These are phyloP conservation scores for Calocera viscosa DNA, from an alignment of 768 basidiomycete species.

Conservation along the genomic window DNA sequence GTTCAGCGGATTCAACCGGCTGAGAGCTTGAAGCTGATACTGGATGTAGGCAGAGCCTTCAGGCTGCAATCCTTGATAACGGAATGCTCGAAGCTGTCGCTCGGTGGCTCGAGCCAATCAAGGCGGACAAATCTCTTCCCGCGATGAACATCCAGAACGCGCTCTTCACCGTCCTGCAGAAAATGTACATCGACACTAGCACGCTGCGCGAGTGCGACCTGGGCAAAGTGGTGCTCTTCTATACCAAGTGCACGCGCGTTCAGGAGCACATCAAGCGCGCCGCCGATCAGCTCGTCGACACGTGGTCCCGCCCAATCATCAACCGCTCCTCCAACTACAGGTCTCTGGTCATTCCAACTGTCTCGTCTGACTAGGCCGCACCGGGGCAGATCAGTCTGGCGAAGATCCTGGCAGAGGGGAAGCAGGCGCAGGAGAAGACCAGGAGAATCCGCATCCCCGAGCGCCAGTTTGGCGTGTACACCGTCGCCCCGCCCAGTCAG, in stretches of 20 bases:
- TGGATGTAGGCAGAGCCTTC: conserved; percentile 31
- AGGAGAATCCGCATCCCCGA: conserved; percentile 67
- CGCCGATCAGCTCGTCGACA: conserved; percentile 70
- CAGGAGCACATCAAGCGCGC: conserved; percentile 66
- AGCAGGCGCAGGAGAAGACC: background rate
- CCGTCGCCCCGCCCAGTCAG: conserved; percentile 49
- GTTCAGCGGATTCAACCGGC: too few relatives aligned
- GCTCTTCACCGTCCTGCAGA: conserved; percentile 68
- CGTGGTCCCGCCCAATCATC: conserved; percentile 85
- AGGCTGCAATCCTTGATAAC: conserved; percentile 89
- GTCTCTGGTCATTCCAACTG: conserved; percentile 41
- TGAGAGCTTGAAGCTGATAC: too few relatives aligned
- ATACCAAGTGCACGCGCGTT: conserved; percentile 78
- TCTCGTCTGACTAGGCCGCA: conserved; percentile 54
- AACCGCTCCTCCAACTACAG: conserved; percentile 69
- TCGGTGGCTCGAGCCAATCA: conserved; percentile 88
- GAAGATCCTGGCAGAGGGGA: background rate
- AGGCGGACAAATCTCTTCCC: conserved; percentile 71
- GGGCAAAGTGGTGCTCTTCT: conserved; percentile 83
- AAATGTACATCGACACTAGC: conserved; percentile 81
- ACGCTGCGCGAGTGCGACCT: conserved; percentile 85
- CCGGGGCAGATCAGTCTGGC: conserved; percentile 34
- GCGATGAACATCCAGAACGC: conserved; percentile 92
- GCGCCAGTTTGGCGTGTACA: conserved; percentile 61
- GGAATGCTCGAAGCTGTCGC: conserved; percentile 82